Percentiles rank a stretch among this genome's conserved stretches.
These are phyloP conservation scores for Trametes meyenii DNA, from an alignment of 768 basidiomycete genomes.

Conservation along the genomic window DNA sequence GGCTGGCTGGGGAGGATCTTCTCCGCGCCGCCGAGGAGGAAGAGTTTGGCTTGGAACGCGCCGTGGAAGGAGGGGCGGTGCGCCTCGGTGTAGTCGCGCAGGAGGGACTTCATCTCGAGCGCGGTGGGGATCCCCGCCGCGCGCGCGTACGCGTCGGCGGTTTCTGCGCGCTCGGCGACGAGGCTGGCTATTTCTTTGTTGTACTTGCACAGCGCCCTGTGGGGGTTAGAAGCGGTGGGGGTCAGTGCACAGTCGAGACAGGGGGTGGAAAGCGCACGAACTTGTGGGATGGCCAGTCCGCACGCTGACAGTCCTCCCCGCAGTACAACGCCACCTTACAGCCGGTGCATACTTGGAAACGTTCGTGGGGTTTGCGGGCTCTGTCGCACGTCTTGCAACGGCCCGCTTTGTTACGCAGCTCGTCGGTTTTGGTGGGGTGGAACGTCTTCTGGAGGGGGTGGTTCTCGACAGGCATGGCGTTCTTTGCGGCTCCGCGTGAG, in stretches of 20 bases:
- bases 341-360: background rate
- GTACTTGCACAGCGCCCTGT: background rate
- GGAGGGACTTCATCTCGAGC: background rate
- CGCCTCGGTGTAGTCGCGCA: background rate
- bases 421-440: background rate
- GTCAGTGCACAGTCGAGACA: background rate
- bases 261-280: background rate
- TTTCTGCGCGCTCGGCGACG: background rate
- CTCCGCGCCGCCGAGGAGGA: background rate
- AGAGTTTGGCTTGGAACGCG: background rate
- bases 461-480: background rate
- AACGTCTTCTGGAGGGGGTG: background rate
- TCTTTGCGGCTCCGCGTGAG: too few species aligned
- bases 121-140: background rate
- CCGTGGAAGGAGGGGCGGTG: background rate
- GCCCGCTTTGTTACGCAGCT: background rate
- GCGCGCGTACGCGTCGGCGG: background rate
- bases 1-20: background rate
- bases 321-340: background rate
- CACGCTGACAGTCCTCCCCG: background rate
- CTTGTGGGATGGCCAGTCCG: constrained; percentile 3
- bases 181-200: background rate
- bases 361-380: background rate
- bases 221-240: background rate
- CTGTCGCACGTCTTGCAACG: background rate